These are phyloP conservation scores for Cladobotryum mycophilum DNA, from an alignment of 2,329 filamentous ascomycete genomes.

Conservation along the genomic window DNA sequence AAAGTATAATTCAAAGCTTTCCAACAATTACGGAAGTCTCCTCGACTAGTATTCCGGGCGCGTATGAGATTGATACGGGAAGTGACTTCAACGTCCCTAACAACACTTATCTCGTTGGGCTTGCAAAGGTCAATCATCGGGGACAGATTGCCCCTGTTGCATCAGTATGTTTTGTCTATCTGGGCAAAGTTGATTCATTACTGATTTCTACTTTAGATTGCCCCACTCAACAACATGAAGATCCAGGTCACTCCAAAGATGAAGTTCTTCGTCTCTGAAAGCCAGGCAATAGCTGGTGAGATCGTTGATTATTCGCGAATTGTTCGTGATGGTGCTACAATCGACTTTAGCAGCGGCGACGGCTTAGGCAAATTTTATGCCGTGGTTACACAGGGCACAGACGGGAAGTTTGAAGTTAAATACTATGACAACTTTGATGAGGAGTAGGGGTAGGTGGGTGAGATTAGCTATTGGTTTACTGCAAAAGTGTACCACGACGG, in stretches of 20 bases:
- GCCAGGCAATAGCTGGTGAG: constrained; percentile 2
- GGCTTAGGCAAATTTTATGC: constrained; percentile 6
- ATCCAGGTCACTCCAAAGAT: constrained; percentile 6
- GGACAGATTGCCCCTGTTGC: constrained; percentile 8
- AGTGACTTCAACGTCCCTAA: constrained; percentile 2
- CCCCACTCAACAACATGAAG: constrained; percentile 2
- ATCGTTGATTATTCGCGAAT: constrained; percentile 4
- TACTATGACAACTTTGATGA: constrained; percentile 1
- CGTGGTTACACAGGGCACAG: background rate
- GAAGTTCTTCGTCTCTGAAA: constrained; percentile 7
- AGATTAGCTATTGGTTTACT: too few relatives aligned
- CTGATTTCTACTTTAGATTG: constrained; percentile 4
- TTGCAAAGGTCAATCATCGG: constrained; percentile 8
- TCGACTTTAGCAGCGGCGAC: constrained; percentile 6
- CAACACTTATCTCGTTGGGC: constrained; percentile 7
- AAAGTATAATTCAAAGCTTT: background rate
- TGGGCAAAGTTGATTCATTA: background rate
- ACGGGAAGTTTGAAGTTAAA: constrained; percentile 1
- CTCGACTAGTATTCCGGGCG: background rate
- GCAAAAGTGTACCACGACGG: too few relatives aligned
- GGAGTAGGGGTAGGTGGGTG: too few relatives aligned
- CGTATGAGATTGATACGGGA: constrained; percentile 5
- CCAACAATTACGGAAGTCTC: background rate
- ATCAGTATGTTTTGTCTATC: background rate
- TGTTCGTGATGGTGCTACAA: background rate